Conservation (phyloP, 2,329 filamentous ascomycete genomes). For the Rutstroemia sp. region DNA sequence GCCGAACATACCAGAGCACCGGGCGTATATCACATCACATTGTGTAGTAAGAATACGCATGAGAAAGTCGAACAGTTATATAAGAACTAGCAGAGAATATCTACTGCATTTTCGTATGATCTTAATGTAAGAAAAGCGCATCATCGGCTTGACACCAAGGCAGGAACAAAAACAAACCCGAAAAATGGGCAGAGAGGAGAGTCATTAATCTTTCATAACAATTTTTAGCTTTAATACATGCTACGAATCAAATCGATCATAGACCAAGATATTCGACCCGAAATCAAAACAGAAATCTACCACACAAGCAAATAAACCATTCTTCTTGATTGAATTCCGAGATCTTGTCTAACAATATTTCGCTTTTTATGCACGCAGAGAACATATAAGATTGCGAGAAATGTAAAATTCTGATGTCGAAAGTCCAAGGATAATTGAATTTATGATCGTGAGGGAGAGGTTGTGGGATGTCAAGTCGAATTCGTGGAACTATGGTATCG, state of each 20-base stretch:
- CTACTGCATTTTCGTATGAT: too few relatives aligned
- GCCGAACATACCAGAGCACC: too few relatives aligned
- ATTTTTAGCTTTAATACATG: conserved; percentile 1
- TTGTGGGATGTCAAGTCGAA: not conserved
- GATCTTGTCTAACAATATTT: not conserved
- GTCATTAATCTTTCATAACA: conserved; percentile 6
- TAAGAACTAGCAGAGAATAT: too few relatives aligned
- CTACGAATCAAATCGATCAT: not conserved
- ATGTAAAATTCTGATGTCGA: not conserved
- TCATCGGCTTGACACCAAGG: too few relatives aligned
- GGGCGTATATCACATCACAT: too few relatives aligned
- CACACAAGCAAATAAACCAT: not conserved
- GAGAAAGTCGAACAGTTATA: too few relatives aligned
- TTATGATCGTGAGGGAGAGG: not conserved
- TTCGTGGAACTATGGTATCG: not conserved
- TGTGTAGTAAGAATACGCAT: too few relatives aligned
- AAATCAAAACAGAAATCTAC: not conserved
- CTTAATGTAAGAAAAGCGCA: too few relatives aligned
- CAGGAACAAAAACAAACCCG: too few relatives aligned
- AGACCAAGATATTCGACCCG: not conserved
- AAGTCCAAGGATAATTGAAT: not conserved
- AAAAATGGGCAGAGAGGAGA: not conserved
- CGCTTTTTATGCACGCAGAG: not conserved
- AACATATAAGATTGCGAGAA: not conserved
- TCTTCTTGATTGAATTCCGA: not conserved